Evolutionary conservation across 23 red algal species (phyloP).

Genomic region (Gracilaria gracilis): DNA sequence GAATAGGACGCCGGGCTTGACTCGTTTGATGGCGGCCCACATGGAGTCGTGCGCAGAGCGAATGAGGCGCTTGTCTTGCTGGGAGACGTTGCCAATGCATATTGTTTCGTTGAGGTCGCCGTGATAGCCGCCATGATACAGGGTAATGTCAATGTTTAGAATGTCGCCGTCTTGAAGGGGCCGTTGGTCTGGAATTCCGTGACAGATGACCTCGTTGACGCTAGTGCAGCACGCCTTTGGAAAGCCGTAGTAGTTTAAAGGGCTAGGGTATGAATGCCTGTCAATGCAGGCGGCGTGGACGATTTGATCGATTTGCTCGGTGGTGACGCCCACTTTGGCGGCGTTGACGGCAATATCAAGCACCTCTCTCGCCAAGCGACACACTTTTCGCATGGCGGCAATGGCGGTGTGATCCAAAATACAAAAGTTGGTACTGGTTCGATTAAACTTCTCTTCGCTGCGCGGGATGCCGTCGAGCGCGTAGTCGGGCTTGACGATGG

Average conservation of each 20-base stretch:
- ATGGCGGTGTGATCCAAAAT: conserved; percentile 70
- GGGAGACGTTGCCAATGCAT: conserved; percentile 74
- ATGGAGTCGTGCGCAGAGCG: conserved; percentile 87
- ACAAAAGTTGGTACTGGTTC: conserved; percentile 33
- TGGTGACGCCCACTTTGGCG: conserved; percentile 89
- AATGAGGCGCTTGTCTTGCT: conserved; percentile 68
- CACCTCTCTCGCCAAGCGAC: conserved; percentile 85
- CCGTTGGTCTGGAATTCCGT: conserved; percentile 92
- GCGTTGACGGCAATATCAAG: conserved; percentile 84
- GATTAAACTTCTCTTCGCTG: conserved; percentile 79
- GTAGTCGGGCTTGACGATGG: conserved; percentile 84
- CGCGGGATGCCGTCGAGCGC: conserved; percentile 42
- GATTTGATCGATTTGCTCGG: conserved; percentile 89
- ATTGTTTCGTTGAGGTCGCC: conserved; percentile 98
- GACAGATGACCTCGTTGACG: conserved; percentile 99
- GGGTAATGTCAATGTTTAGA: conserved; percentile 95
- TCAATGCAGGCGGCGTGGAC: conserved; percentile 90
- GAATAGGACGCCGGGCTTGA: conserved; percentile 83
- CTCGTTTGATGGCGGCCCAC: conserved; percentile 81
- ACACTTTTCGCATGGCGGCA: conserved; percentile 78
- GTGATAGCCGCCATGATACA: conserved; percentile 92
- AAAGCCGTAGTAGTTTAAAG: conserved; percentile 98
- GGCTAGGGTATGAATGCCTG: conserved; percentile 80
- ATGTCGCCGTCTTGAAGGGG: conserved; percentile 96
- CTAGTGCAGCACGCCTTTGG: conserved; percentile 94